Base-by-base conservation (phyloP, 768 basidiomycete genomes). In the Termitomyces sp. region DNA sequence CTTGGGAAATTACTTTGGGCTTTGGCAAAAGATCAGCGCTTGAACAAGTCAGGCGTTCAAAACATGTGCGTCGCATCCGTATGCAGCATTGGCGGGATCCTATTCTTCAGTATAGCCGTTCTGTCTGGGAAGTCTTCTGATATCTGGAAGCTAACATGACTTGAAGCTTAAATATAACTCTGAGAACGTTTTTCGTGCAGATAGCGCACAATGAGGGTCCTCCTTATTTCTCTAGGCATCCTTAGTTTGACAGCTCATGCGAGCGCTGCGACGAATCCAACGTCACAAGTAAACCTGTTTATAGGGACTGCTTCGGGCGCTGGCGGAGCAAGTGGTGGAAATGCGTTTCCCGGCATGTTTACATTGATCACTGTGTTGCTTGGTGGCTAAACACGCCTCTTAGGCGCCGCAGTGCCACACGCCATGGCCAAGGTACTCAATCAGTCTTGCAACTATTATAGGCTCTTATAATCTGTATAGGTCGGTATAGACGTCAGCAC, bases 401-500 rank as follows among this genome's bases (percentile, higher is more conserved):
- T 27, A 75, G 73, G 73, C 41, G 74, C 78, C 19, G 78, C 80
- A 17, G 65, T 82, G 12, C 80, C 79, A 0, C 77, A 80, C 69
- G 80, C 73, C 0, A 80, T 82, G 79, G 79, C 73, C n/a, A 82
- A 82, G 67, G 79, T 77, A 16, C n/a, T 2, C 29, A 6, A n/a
- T 23, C 3, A 8, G 27, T 11, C 21, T 12, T 23, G 32, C 35
- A 47, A n/a, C 9, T 35, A 38, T 55, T 29, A 23, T n/a, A 44
- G 6, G 17, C 23, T 19, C 25, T 57, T 46, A 41, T 8, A 23
- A 54, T 56, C 21, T 14, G n/a, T 38, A 77, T 40, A 78, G 77
- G 79, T 80, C 47, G 80, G 79, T 0, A 82, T 82, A 21, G 80
- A 82, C 60, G 77, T 80, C 31, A 75, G 73, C 59, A 76, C 75